A percentile compares a stretch with the other conserved stretches of the same genome.
Conservation (phyloP, 257 asterid genomes). For the Ophiorrhiza pumila region DNA sequence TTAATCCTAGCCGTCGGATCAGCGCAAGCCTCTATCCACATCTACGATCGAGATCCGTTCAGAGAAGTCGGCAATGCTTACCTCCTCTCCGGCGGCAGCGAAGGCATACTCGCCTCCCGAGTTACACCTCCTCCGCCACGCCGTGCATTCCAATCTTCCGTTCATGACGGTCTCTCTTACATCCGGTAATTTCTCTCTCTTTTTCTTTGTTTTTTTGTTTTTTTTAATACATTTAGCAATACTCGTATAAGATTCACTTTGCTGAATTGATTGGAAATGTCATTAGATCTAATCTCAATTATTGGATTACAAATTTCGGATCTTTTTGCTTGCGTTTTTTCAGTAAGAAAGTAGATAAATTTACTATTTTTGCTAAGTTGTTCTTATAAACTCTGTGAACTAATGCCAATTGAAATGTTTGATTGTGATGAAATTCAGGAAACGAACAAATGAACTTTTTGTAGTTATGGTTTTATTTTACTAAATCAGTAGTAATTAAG, state of each 20-base stretch:
- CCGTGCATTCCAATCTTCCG: slow-evolving; percentile 30
- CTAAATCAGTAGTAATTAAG: slow-evolving; percentile 5
- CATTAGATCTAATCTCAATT: slow-evolving; percentile 10
- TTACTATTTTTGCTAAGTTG: not conserved
- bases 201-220: not conserved
- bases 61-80: slow-evolving; percentile 96
- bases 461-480: not conserved
- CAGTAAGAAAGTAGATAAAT: not conserved
- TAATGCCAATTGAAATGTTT: too few relatives aligned
- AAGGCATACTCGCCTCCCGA: slow-evolving; percentile 62
- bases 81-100: slow-evolving; percentile 94
- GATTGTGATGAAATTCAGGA: not conserved
- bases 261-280: not conserved
- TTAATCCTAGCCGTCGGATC: slow-evolving; percentile 46
- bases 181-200: slow-evolving; percentile 48
- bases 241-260: not conserved
- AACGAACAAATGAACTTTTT: not conserved
- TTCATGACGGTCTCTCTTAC: slow-evolving; percentile 59
- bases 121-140: slow-evolving; percentile 30
- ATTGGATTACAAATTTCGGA: not conserved
- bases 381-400: too few relatives aligned
- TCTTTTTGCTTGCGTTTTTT: not conserved
- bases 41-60: slow-evolving; percentile 74
- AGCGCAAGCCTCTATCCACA: slow-evolving; percentile 76
- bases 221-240: not conserved